Conservation (phyloP, 148 eudicot species). For the Selenicereus undatus region DNA sequence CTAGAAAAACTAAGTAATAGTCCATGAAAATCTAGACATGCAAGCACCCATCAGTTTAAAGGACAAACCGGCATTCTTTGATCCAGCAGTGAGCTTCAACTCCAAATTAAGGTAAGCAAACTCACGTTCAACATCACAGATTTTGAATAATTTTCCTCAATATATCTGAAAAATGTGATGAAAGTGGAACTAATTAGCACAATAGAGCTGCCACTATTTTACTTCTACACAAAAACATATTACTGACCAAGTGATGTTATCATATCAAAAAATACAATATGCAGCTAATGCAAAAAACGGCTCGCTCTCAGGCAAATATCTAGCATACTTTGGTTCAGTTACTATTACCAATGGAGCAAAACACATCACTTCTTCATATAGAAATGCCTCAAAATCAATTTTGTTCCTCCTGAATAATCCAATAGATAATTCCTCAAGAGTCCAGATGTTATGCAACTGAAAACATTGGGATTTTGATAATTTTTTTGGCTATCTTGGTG, state of each 20-base stretch:
- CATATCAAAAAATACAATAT: neutral
- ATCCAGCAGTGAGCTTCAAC: constrained; percentile 93
- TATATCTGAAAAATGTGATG: constrained; percentile 52
- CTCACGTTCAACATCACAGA: constrained; percentile 94
- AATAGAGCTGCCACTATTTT: neutral
- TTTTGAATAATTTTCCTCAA: constrained; percentile 83
- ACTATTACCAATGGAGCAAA: neutral
- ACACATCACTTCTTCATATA: neutral
- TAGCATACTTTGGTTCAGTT: neutral
- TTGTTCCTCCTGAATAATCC: neutral
- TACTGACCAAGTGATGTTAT: neutral
- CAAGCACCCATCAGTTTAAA: neutral
- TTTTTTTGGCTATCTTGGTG: neutral
- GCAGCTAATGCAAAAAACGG: neutral
- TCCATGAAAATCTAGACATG: neutral
- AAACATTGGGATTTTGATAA: neutral
- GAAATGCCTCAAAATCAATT: neutral
- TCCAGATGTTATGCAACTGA: neutral
- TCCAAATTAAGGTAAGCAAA: constrained; percentile 72
- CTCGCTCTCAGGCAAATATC: neutral
- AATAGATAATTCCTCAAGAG: neutral
- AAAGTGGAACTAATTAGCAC: neutral
- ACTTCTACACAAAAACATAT: neutral
- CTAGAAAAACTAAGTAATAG: no score
- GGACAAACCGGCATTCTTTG: constrained; percentile 82